Base-by-base conservation (phyloP, 371 early-diverging fungal species). In the Enterocytospora artemiae region DNA sequence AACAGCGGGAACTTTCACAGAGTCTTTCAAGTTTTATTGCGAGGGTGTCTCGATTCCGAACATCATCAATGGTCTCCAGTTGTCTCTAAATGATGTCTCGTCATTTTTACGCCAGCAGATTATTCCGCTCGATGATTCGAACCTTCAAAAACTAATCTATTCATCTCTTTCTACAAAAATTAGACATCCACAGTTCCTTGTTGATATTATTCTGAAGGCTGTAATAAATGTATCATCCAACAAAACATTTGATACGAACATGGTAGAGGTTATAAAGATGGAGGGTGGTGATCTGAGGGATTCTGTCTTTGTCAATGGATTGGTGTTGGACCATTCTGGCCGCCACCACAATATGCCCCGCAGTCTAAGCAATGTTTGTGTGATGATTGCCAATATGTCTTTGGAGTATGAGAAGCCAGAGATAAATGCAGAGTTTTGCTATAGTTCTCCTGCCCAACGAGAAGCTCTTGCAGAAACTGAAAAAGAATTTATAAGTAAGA, bases 201-300 rank as follows among this genome's bases (percentile, higher is more conserved):
- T 90, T 28, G 89, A 91, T 73, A 93, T 91, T 27, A 86, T 95
- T 37, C 90, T 95, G 4, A 91, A 94, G 72, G 89, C 94, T 22
- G 90, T 96, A 34, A 73, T 90, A 77, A 84, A 88, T 33, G 87
- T 93, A 63, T 83, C 82, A 18, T 84, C 83, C 36, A 65, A 77
- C 46, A 24, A 44, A n/a, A 89, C 90, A 16, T 89, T 93, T 65
- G 96, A 98, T 79, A 81, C 94, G 65, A 92, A 95, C 73, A 97
- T 98, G 98, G 89, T 98, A 1, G 99, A 98, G 79, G 88, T 95
- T 63, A 92, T 97, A 89, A 94, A 93, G 82, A 96, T 98, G 98
- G 85, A 86, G 82, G 93, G 93, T 81, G 89, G 89, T 72, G 86
- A 86, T 45, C 91, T 90, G 31, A 87, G 85, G 30, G 96, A 97